Base-by-base conservation (phyloP, 495 filamentous ascomycete species). In the Evernia prunastri region DNA sequence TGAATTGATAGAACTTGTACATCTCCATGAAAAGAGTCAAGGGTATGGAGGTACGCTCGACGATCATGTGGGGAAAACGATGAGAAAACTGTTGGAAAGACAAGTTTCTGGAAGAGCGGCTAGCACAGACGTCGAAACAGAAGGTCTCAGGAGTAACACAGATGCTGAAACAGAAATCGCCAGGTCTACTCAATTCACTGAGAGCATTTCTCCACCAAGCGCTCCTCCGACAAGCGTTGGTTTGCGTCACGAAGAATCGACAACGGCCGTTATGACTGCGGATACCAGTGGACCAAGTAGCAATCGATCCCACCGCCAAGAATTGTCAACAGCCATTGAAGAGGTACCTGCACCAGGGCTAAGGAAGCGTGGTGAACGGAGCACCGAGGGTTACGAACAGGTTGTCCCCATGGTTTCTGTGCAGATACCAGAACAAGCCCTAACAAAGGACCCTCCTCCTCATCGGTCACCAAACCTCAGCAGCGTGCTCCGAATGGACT, bases 291-390 rank as follows among this genome's bases (percentile, higher is more conserved):
- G 29, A 17, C 51, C 15, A 18, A 33, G 1, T 13, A 20, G 51
- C 29, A 54, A 20, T 33, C 15, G 29, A 33, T 33, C 51, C 15
- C 51, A 54, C 4, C 6, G 29, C 17, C 58, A 60, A 45, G 45
- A 42, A 60, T 27, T 39, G 23, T 47, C 58, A 60, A 31, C 58
- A 23, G 58, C 27, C 29, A 25, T 47, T 60, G 58, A 47, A 33
- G 51, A 54, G 4, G 29, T 33, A 33, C 17, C 5, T 10, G 51
- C 18, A 15, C 6, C 51, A 7, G 51, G 29, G 51, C 51, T 54
- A 15, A 33, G 51, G 29, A 54, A 25, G 29, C 51, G 51, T 54
- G 51, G 51, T 20, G 51, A 54, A 20, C 51, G 29, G 29, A 54
- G 51, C 51, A 54, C 51, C 15, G 51, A 33, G 51, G 13, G 51